Evolutionary conservation across 2,329 filamentous ascomycete species (phyloP), one percentile per base, ranked within the genome.

Genomic region (Daldinia sp.): DNA sequence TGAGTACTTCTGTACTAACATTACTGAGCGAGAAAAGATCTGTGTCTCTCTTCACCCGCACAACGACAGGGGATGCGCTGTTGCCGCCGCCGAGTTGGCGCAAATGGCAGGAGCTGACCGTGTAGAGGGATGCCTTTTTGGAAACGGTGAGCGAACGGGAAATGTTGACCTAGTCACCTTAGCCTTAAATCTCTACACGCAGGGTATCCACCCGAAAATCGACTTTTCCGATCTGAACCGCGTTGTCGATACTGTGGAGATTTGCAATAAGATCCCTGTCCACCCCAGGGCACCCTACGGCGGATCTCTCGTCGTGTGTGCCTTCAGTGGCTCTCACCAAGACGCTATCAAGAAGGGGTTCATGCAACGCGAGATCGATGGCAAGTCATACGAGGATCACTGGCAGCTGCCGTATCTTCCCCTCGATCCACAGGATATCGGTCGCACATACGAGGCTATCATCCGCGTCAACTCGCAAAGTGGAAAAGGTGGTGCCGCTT

Each of bases 401-500:
- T 98, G 94, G 94, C 82, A 91, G 70, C 85, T 97, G 35, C 94
- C 94, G 0, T 98, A 98, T 75, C 89, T 98, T 49, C 94, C 94
- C 10, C 85, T 98, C 71, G 94, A 98, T 74, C 94, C 94, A 4
- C 85, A 91, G 73, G 94, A 98, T 74, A 97, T 98, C 68, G 94
- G 94, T 51, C 89, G 94, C 60, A 97, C 90, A n/a, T 98, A 98
- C 85, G 94, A 98, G 79, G 94, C 94, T 61, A 91, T 98, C 75
- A 98, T 98, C 75, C 91, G 94, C 63, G 94, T 98, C 85, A 99
- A 98, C 83, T 96, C 92, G 15, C 94, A 98, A 77, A 92, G 88
- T 71, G 94, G 94, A 68, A 98, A 99, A 81, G 94, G 94, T 64
- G 95, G 95, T 71, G 90, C 92, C 63, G 94, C 94, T 51, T 98